Conservation (phyloP, 768 basidiomycete species). For the Hemileccinum impolitum region DNA sequence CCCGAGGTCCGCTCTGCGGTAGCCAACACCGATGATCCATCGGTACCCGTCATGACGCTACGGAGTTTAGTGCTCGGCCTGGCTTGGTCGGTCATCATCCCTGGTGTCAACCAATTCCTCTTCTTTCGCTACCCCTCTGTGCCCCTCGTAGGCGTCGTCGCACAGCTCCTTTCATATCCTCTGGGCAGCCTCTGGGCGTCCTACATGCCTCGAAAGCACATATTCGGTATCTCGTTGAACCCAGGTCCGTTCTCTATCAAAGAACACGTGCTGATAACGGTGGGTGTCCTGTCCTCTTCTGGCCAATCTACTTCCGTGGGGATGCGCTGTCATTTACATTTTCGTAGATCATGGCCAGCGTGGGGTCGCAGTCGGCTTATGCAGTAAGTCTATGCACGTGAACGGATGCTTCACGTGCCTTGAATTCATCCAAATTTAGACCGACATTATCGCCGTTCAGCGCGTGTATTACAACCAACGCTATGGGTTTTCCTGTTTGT, state of each 20-base stretch:
- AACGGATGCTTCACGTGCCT: constrained; percentile 1
- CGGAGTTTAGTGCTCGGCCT: constrained; percentile 75
- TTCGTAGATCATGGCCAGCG: constrained; percentile 49
- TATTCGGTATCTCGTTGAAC: constrained; percentile 63
- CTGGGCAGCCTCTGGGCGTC: constrained; percentile 57
- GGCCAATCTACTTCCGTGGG: constrained; percentile 29
- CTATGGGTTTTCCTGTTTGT: constrained; percentile 57
- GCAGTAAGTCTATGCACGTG: constrained; percentile 36
- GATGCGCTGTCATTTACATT: constrained; percentile 17
- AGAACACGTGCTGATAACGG: constrained; percentile 67
- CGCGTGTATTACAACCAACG: constrained; percentile 66
- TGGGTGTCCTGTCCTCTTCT: constrained; percentile 28
- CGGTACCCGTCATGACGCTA: constrained; percentile 58
- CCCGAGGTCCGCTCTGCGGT: constrained; percentile 71
- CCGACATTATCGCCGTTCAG: constrained; percentile 75
- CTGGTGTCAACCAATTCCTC: constrained; percentile 72
- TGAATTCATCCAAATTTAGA: constrained; percentile 27
- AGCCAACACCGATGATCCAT: constrained; percentile 66
- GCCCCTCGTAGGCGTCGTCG: constrained; percentile 59
- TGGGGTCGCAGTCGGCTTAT: constrained; percentile 60
- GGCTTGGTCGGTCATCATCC: constrained; percentile 60
- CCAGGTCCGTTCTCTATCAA: constrained; percentile 78
- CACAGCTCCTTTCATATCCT: constrained; percentile 70
- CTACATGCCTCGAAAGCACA: constrained; percentile 48
- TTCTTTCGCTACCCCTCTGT: constrained; percentile 74